Evolutionary conservation across 805 yeast genomes (phyloP).

Genomic region (Zygosaccharomyces bisporus): DNA sequence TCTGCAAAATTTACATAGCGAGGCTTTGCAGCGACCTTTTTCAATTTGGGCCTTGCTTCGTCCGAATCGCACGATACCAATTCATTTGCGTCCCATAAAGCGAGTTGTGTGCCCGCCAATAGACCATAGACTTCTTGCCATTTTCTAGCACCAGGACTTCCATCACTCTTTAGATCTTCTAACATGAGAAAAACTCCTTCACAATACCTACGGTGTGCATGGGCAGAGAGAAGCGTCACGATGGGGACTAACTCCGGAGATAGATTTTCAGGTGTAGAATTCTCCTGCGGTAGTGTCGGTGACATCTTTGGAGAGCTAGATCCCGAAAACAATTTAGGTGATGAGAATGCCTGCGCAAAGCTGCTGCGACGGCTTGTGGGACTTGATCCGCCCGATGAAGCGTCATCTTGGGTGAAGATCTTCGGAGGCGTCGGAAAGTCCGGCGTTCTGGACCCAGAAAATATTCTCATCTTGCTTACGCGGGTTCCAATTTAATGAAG

Average conservation of each 20-base stretch:
- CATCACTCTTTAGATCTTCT: slow-evolving; percentile 76
- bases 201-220: slow-evolving; percentile 66
- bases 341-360: slow-evolving; percentile 20
- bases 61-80: slow-evolving; percentile 48
- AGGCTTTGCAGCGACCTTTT: slow-evolving; percentile 67
- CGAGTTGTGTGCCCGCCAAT: slow-evolving; percentile 83
- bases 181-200: slow-evolving; percentile 75
- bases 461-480: slow-evolving; percentile 28
- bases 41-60: slow-evolving; percentile 39
- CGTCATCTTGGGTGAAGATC: slow-evolving; percentile 19
- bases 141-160: slow-evolving; percentile 73
- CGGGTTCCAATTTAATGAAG: not conserved
- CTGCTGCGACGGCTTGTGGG: slow-evolving; percentile 14
- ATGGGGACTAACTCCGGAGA: slow-evolving; percentile 56
- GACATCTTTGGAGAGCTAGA: slow-evolving; percentile 18
- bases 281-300: slow-evolving; percentile 19
- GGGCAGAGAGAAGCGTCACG: slow-evolving; percentile 69
- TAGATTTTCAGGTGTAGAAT: slow-evolving; percentile 19
- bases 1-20: slow-evolving; percentile 88
- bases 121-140: slow-evolving; percentile 96
- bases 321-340: slow-evolving; percentile 22
- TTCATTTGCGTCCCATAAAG: slow-evolving; percentile 83
- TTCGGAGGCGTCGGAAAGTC: slow-evolving; percentile 29
- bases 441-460: slow-evolving; percentile 29
- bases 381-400: slow-evolving; percentile 11